Evolutionary conservation across 73 alveolate species (phyloP), one percentile per base, ranked within the genome.

Genomic region (Effrenium voratum): DNA sequence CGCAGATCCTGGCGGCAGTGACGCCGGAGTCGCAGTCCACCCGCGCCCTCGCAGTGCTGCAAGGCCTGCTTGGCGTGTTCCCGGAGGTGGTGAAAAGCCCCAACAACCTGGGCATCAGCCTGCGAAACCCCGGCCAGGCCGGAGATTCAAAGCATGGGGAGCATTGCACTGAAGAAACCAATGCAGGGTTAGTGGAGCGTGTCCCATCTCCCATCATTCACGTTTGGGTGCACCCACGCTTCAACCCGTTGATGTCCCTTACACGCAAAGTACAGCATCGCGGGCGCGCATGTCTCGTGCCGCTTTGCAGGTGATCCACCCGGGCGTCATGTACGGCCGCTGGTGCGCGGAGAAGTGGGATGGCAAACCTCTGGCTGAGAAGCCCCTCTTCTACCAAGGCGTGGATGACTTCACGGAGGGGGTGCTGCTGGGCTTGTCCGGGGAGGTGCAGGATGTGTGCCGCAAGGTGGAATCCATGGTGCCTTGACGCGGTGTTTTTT

Each of bases 261-360:
- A n/a, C n/a, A n/a, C n/a, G n/a, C n/a, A n/a, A n/a, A n/a, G n/a
- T n/a, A n/a, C n/a, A n/a, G n/a, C n/a, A n/a, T n/a, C n/a, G n/a
- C n/a, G n/a, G n/a, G n/a, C n/a, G n/a, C 32, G 22, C 30, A n/a
- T n/a, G 22, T 59, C 36, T 59, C 36, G 73, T 19, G 32, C 73
- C 30, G 73, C 80, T 19, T 40, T 16, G n/a, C 49, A 72, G 87
- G 92, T 82, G 92, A 82, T 82, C 36, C 92, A 82, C 36, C 92
- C 92, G 10, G 92, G 97, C 10, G 97, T 90, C 36, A 90, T 90
- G 97, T 90, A 90, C 68, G 97, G 97, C n/a, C 97, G 97, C 36
- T 90, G 97, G 97, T 90, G 97, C 66, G 30, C 97, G 3, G 97
- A 90, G 88, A 90, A 90, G 75, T 90, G 97, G 97, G 97, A 90